Percentiles rank a stretch among this genome's conserved stretches.
phyloP scores from a whole-genome alignment of 75 land plant species.

The Picea sitchensis region DNA sequence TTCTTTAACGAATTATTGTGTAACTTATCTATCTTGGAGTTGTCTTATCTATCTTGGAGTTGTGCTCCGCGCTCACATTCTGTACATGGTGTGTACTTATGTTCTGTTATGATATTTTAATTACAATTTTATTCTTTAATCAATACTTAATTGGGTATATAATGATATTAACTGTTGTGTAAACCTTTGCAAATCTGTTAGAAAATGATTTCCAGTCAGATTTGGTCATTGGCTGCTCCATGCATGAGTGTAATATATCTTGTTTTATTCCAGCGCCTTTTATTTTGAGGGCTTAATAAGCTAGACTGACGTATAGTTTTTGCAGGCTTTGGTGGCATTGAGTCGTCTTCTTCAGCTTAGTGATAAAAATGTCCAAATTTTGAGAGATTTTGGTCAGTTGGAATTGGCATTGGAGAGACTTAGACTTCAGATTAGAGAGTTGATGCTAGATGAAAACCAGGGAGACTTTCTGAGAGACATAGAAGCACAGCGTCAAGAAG shows the following conservation, averaged over 20 bases:
- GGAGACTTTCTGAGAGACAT: conserved; percentile 62
- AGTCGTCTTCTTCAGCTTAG: conserved; percentile 56
- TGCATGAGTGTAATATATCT: background rate
- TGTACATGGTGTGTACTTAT: too few relatives aligned
- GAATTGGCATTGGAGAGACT: conserved; percentile 56
- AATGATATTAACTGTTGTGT: background rate
- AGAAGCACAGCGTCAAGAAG: conserved; percentile 68
- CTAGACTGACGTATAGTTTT: background rate
- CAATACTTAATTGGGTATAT: too few relatives aligned
- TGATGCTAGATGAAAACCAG: conserved; percentile 42
- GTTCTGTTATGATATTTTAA: too few relatives aligned
- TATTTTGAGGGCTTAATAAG: background rate
- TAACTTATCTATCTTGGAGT: too few relatives aligned
- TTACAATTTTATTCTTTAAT: too few relatives aligned
- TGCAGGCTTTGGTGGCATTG: conserved; percentile 81
- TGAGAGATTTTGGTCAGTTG: conserved; percentile 54
- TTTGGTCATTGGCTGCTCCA: background rate
- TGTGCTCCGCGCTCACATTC: too few relatives aligned
- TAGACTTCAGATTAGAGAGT: conserved; percentile 33
- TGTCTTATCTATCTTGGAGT: too few relatives aligned
- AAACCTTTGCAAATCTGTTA: background rate
- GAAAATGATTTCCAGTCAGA: background rate
- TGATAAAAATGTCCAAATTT: conserved; percentile 28
- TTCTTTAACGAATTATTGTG: too few relatives aligned
- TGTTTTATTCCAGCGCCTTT: background rate